Conservation (phyloP, 495 filamentous ascomycete genomes). For the Amniculicola lignicola region DNA sequence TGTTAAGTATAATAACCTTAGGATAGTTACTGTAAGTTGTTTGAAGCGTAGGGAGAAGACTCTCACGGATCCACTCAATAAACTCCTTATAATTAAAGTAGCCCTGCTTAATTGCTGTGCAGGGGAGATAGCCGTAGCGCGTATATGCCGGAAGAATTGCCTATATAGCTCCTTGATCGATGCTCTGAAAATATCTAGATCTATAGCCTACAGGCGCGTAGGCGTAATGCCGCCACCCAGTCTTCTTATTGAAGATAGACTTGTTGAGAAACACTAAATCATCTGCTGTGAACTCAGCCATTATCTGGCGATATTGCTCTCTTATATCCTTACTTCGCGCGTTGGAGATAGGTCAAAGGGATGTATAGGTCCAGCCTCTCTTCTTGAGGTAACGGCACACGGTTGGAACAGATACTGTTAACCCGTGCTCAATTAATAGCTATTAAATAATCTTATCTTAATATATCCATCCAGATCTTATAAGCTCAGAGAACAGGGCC, state of each 20-base stretch:
- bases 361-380: neutral
- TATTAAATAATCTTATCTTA: neutral
- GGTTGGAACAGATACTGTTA: neutral
- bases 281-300: neutral
- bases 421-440: neutral
- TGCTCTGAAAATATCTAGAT: neutral
- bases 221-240: conserved; percentile 8
- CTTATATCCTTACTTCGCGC: neutral
- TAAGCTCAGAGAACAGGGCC: neutral
- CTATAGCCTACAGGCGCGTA: neutral
- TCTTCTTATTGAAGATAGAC: conserved; percentile 8
- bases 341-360: neutral
- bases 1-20: conserved; percentile 2
- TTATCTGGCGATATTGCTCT: neutral
- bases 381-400: neutral
- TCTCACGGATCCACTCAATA: neutral
- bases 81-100: conserved; percentile 9
- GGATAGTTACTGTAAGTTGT: neutral
- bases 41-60: conserved; percentile 1
- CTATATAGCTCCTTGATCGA: neutral
- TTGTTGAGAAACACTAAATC: conserved; percentile 1
- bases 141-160: conserved; percentile 9
- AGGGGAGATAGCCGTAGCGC: neutral
- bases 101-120: conserved; percentile 3
- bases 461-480: neutral